A percentile compares a stretch with the other conserved stretches of the same genome.
These are phyloP conservation scores for Pseudogymnoascus sp. DNA, from an alignment of 2,329 filamentous ascomycete genomes.

Conservation along the genomic window DNA sequence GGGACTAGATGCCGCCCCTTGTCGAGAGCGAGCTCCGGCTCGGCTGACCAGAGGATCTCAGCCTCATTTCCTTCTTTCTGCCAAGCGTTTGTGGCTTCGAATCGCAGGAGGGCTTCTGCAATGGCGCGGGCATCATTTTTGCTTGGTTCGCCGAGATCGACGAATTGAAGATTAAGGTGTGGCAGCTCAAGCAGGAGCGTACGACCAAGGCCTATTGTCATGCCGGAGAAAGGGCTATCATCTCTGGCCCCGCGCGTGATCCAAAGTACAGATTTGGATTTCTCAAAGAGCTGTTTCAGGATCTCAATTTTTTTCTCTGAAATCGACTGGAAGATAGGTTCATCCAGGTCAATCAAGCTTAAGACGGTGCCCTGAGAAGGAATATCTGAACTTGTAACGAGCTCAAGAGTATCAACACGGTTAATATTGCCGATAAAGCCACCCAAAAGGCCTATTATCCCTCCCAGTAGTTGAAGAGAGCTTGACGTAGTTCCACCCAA, in stretches of 20 bases:
- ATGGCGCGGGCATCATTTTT: not conserved
- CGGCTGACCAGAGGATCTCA: conserved; percentile 15
- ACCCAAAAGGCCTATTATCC: not conserved
- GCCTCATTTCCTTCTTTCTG: not conserved
- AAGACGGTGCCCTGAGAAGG: conserved; percentile 14
- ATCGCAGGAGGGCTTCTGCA: conserved; percentile 15
- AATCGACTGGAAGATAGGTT: conserved; percentile 22
- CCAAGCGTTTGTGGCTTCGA: not conserved
- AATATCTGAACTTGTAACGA: conserved; percentile 12
- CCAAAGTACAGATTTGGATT: conserved; percentile 18
- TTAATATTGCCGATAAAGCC: not conserved
- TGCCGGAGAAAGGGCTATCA: conserved; percentile 16
- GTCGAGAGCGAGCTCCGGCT: conserved; percentile 17
- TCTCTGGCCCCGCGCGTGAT: conserved; percentile 13
- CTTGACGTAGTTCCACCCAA: conserved; percentile 14
- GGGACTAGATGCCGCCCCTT: conserved; percentile 15
- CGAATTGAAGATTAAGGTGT: conserved; percentile 14
- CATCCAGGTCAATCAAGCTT: conserved; percentile 26
- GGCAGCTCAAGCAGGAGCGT: conserved; percentile 14
- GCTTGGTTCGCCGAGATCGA: conserved; percentile 15
- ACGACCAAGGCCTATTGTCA: conserved; percentile 16
- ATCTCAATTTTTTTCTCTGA: conserved; percentile 19
- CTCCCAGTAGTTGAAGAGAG: not conserved
- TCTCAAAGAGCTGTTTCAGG: conserved; percentile 18
- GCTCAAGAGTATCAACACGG: conserved; percentile 3